A percentile compares a stretch with the other conserved stretches of the same genome.
phyloP scores from a whole-genome alignment of 768 basidiomycete genomes.

The Nevesoporus exiguus region DNA sequence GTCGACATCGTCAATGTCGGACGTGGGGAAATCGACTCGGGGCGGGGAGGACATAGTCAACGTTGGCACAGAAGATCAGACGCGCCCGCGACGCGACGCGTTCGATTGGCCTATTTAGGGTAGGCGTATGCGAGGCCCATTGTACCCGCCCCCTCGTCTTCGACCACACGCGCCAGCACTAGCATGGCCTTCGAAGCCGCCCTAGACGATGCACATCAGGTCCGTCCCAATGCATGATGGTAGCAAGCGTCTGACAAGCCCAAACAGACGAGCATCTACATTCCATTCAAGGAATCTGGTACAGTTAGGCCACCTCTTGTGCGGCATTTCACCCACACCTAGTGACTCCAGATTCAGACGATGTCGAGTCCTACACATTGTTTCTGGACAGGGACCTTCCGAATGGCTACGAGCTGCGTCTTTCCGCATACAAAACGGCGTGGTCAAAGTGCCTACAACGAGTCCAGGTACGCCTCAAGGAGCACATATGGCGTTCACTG shows the following conservation, averaged over 20 bases:
- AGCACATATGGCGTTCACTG: conserved; percentile 1
- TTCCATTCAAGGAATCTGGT: conserved; percentile 26
- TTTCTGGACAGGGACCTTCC: conserved; percentile 30
- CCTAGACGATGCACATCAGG: conserved; percentile 28
- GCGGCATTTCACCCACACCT: background rate
- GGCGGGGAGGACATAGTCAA: conserved; percentile 60
- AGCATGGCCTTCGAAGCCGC: conserved; percentile 14
- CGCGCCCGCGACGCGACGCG: conserved; percentile 62
- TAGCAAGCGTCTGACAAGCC: conserved; percentile 6
- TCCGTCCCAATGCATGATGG: conserved; percentile 5
- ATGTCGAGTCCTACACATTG: conserved; percentile 22
- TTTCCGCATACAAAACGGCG: conserved; percentile 51
- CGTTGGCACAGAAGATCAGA: conserved; percentile 17
- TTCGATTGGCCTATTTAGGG: conserved; percentile 45
- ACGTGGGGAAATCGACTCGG: conserved; percentile 60
- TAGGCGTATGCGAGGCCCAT: conserved; percentile 31
- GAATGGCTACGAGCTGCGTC: conserved; percentile 38
- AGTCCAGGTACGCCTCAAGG: conserved; percentile 45
- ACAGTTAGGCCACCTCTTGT: background rate
- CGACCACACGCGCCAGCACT: background rate
- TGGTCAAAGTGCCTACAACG: conserved; percentile 59
- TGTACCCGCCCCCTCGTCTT: background rate
- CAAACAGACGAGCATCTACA: conserved; percentile 29
- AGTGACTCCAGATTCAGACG: conserved; percentile 13
- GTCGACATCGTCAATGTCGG: conserved; percentile 52